These are phyloP conservation scores for Monilinia aucupariae DNA, from an alignment of 2,329 filamentous ascomycete species.

Conservation along the genomic window DNA sequence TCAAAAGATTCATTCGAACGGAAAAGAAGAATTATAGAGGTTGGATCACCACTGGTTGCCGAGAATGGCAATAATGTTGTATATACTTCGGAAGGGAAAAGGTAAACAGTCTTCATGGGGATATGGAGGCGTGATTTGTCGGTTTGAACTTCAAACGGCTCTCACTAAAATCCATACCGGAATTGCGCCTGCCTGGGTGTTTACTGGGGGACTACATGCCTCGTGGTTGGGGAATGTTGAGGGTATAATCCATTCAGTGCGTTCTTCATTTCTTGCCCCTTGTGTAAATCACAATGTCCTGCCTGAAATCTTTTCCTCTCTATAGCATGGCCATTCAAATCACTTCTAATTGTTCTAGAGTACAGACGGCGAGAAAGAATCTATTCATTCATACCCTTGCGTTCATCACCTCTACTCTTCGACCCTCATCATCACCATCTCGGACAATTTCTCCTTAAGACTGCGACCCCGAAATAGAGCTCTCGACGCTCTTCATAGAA, in stretches of 20 bases:
- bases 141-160: neutral
- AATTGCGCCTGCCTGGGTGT: neutral
- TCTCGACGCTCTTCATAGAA: no score
- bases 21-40: neutral
- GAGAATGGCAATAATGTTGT: neutral
- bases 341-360: neutral
- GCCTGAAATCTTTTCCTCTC: neutral
- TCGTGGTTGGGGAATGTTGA: neutral
- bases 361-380: neutral
- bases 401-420: no score
- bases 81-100: neutral
- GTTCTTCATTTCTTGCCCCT: neutral
- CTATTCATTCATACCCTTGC: no score
- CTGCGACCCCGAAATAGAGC: no score
- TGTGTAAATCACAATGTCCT: neutral
- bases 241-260: neutral
- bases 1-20: neutral
- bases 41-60: neutral
- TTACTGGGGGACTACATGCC: no score
- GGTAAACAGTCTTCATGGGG: no score
- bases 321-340: no score
- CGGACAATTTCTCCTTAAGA: accelerated
- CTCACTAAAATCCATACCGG: neutral
- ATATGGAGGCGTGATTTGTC: neutral
- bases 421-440: neutral